Evolutionary conservation across 805 yeast species (phyloP).

Genomic region (Sugiyamaella valdiviana): DNA sequence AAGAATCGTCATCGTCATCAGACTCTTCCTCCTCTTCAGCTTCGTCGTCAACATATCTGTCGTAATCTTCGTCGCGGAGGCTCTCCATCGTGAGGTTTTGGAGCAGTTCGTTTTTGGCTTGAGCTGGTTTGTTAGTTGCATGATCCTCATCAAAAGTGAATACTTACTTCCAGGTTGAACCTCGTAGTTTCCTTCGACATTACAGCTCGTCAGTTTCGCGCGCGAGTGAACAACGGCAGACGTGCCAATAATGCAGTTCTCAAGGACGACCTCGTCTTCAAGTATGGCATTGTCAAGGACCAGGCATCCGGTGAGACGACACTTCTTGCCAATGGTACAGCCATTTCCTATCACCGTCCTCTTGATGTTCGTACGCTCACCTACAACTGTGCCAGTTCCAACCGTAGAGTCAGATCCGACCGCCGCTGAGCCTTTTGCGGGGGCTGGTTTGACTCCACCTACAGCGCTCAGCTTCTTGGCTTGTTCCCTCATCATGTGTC

Average conservation of each 20-base stretch:
- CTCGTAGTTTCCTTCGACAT: slow-evolving; percentile 72
- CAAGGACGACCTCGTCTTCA: slow-evolving; percentile 66
- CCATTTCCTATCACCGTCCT: slow-evolving; percentile 71
- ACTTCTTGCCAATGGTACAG: slow-evolving; percentile 76
- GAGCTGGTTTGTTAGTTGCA: slow-evolving; percentile 18
- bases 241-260: slow-evolving; percentile 81
- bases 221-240: slow-evolving; percentile 58
- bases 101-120: slow-evolving; percentile 30
- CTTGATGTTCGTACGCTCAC: slow-evolving; percentile 81
- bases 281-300: slow-evolving; percentile 62
- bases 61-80: slow-evolving; percentile 26
- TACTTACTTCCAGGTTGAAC: slow-evolving; percentile 37
- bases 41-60: slow-evolving; percentile 11
- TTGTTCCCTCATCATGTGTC: slow-evolving; percentile 57
- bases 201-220: slow-evolving; percentile 67
- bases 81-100: slow-evolving; percentile 33
- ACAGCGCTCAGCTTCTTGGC: slow-evolving; percentile 7
- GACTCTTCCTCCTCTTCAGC: slow-evolving; percentile 21
- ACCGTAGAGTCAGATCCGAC: slow-evolving; percentile 84
- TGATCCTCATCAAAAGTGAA: not conserved
- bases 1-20: slow-evolving; percentile 32
- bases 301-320: slow-evolving; percentile 83
- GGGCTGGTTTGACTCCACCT: slow-evolving; percentile 24
- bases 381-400: slow-evolving; percentile 60
- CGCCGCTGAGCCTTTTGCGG: slow-evolving; percentile 45